Base-by-base conservation (phyloP, 2,329 filamentous ascomycete genomes). In the Diaporthe sp. region DNA sequence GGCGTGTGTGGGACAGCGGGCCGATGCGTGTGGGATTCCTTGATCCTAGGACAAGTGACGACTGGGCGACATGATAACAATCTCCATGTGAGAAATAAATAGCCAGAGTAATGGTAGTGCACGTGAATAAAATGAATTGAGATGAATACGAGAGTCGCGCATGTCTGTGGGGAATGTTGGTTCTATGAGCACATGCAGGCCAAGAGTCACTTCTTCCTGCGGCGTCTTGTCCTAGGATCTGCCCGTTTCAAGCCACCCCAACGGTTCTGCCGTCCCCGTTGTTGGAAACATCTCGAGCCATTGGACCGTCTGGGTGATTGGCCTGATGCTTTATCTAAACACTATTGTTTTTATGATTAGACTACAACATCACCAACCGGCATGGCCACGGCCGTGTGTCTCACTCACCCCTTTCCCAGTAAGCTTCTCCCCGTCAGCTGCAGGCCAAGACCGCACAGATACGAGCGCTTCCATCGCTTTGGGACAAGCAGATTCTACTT, bases 391-490 rank as follows among this genome's bases (percentile, higher is more conserved):
- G 15, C 25, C 17, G 25, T 64, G 38, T 45, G 25, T 64, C 58
- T 64, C 35, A 19, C 45, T 19, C 66, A 42, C 64, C 64, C 61
- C 30, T 22, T 50, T 60, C 13, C 19, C n/a, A 1, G 28, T 33
- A 15, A n/a, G 45, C 38, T 17, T 40, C 55, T 25, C 38, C 17
- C 68, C 15, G 12, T 35, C 38, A 58, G 67, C 52, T 35, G 42
- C 54, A 50, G 52, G 28, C 68, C 68, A 71, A 71, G 25, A 50
- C 33, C 55, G 69, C 69, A 71, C 69, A 71, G 69, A 28, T 38
- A 54, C 33, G 64, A 67, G 45, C 30, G 64, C 22, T 25, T 35
- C 61, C 61, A 47, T 50, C 61, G 40, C 28, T 67, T 67, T 67
- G 61, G 61, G 61, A 67, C 30, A 67, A 50, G 61, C 42, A 67